Conservation (phyloP, 352 stramenopile genomes). For the Globisporangium takayamanum region DNA sequence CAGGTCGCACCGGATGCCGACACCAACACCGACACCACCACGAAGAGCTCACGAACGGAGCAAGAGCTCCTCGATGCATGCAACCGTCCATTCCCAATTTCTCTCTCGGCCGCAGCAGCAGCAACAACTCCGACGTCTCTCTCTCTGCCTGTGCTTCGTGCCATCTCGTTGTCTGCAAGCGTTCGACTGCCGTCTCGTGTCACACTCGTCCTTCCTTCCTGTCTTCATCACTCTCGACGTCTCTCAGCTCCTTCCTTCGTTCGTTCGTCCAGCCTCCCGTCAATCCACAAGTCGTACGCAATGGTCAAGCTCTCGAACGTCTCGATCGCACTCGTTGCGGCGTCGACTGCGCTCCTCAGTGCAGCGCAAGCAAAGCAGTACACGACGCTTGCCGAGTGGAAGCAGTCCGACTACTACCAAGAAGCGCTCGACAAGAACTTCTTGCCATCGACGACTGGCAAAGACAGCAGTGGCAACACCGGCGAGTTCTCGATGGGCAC, state of each 20-base stretch:
- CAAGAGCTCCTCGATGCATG: slow-evolving; percentile 6
- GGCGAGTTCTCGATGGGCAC: slow-evolving; percentile 15
- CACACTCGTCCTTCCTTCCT: too few relatives aligned
- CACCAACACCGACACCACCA: not conserved
- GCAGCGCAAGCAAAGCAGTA: slow-evolving; percentile 12
- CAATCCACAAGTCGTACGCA: not conserved
- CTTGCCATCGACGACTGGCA: slow-evolving; percentile 10
- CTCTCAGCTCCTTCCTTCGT: too few relatives aligned
- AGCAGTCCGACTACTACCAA: slow-evolving; percentile 30
- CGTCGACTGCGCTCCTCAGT: slow-evolving; percentile 15
- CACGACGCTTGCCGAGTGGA: slow-evolving; percentile 28
- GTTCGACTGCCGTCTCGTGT: too few relatives aligned
- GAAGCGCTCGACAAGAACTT: slow-evolving; percentile 24
- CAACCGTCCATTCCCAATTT: too few relatives aligned
- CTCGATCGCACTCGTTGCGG: slow-evolving; percentile 15
- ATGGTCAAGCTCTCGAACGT: slow-evolving; percentile 22
- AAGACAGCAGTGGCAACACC: not conserved
- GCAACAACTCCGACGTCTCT: too few relatives aligned
- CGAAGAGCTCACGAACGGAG: not conserved
- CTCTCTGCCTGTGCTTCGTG: too few relatives aligned
- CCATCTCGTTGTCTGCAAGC: too few relatives aligned
- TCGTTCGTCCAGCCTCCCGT: not conserved
- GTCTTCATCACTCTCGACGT: too few relatives aligned
- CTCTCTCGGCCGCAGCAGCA: too few relatives aligned
- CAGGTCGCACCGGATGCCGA: slow-evolving; percentile 9